Base-by-base conservation (phyloP, 2,329 filamentous ascomycete species). In the Fonsecaea erecta region DNA sequence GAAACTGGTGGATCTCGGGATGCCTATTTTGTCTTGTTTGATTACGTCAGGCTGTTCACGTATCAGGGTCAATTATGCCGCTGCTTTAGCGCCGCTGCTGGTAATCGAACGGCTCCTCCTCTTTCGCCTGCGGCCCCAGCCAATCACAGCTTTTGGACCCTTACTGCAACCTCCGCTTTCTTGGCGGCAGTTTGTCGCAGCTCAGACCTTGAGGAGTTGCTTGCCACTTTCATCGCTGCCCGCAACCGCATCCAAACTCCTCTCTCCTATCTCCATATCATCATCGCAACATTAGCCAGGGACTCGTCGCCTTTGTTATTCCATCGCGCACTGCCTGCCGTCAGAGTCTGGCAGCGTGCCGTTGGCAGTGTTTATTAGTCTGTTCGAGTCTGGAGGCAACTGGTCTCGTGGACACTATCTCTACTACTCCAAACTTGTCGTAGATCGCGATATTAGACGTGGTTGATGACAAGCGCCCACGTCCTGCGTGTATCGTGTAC, bases 361-460 rank as follows among this genome's bases (percentile, higher is more conserved):
- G 46, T 46, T 48, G 57, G 35, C 18, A 48, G 18, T 5, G 43
- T 24, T 48, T 24, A 26, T 64, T 64, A 65, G 62, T 57, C 28
- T 51, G 28, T 32, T 63, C 58, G 54, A 67, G 52, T 55, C 24
- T 64, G 35, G 54, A 46, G 46, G 62, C 3, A 53, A 54, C 51
- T 66, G 62, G 61, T 65, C 67, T 64, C 62, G 67, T 67, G 64
- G 60, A 68, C 62, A 63, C 53, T 34, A 60, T 40, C 60, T 40
- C 52, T 40, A 5, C 18, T 24, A 2, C 21, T 24, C 18, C 43
- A 24, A 48, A 43, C 63, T 66, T 68, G 68, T 70, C 63, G 68
- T 70, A 70, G 68, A 68, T 70, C 66, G 68, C 64, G 68, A 57
- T 57, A 61, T 62, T 48, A 65, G 56, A 61, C 64, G 66, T 69